Evolutionary conservation across 768 basidiomycete species (phyloP).

Genomic region (Sutorius australiensis): DNA sequence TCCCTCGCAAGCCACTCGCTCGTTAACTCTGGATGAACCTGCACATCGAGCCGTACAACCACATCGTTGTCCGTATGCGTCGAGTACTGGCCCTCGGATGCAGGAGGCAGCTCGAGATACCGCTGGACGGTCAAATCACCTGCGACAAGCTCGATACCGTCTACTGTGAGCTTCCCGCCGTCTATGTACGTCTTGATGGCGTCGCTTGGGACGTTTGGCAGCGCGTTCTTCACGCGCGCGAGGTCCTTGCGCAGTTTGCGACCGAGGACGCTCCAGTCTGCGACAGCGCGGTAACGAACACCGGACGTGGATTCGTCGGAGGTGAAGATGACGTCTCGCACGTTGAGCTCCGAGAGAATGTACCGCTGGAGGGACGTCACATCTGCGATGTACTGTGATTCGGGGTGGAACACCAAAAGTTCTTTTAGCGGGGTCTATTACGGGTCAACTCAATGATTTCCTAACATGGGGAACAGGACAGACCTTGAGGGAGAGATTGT

Average conservation of each 20-base stretch:
- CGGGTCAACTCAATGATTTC: neutral
- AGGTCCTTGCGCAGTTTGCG: slow-evolving; percentile 92
- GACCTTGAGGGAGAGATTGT: slow-evolving; percentile 87
- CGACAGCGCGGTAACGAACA: slow-evolving; percentile 85
- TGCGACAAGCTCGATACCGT: slow-evolving; percentile 82
- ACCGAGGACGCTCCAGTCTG: slow-evolving; percentile 94
- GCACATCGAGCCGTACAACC: slow-evolving; percentile 87
- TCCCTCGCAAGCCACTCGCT: slow-evolving; percentile 88
- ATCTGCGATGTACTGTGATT: slow-evolving; percentile 79
- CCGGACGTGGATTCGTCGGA: slow-evolving; percentile 84
- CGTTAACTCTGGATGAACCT: slow-evolving; percentile 81
- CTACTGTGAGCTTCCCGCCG: slow-evolving; percentile 76
- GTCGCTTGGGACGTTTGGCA: slow-evolving; percentile 79
- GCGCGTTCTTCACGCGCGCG: slow-evolving; percentile 79
- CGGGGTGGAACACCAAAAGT: slow-evolving; percentile 89
- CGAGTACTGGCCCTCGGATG: slow-evolving; percentile 59
- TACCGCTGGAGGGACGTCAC: slow-evolving; percentile 81
- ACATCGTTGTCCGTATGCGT: slow-evolving; percentile 94
- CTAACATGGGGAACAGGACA: slow-evolving; percentile 6
- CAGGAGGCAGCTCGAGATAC: slow-evolving; percentile 75
- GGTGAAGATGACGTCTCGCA: slow-evolving; percentile 85
- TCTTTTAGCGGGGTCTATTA: slow-evolving; percentile 86
- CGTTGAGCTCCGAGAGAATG: slow-evolving; percentile 92
- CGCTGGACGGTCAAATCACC: slow-evolving; percentile 93
- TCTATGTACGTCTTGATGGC: slow-evolving; percentile 72